Evolutionary conservation across 148 eudicot genomes (phyloP), one percentile per base, ranked within the genome.

Genomic region (Amaranthus cruentus): DNA sequence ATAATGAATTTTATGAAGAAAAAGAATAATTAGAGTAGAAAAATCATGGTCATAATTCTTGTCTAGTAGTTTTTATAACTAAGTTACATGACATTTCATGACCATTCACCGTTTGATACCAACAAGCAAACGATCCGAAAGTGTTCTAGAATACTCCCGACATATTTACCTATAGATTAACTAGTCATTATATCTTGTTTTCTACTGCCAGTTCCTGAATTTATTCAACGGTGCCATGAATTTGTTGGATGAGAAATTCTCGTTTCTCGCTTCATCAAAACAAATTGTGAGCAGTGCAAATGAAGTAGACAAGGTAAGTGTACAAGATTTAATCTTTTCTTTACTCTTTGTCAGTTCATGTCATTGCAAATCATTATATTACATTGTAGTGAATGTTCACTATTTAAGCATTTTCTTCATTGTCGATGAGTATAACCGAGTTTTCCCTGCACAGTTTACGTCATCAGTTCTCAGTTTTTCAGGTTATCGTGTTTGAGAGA

Each of bases 401-500:
- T 12, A 5, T 50, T 15, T 42, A 50, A 72, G 10, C 18, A 71
- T 21, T n/a, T 51, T 14, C 50, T 46, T 71, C 55, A 7, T 57
- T 64, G 62, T 54, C 42, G 15, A 50, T 58, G 49, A 51, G 4
- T 13, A 73, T 51, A 13, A 0, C 47, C 38, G 66, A 7, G 46
- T 14, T 7, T 57, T 51, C 49, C 50, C 55, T 58, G 53, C 38
- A 62, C 47, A 14, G 3, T 10, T 68, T 38, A 53, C 13, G 49
- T 43, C 47, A 53, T 62, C 10, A 42, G 18, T 18, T 18, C 18
- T 18, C 57, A 15, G 57, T 76, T 63, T 78, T 76, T 47, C 91
- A 96, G 99, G 97, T 90, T 79, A 85, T 96, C 73, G 99, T 96
- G 56, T 96, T 96, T 81, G 99, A 96, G 77, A 88, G 96, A 38